Evolutionary conservation across 1,284 basidiomycete genomes (phyloP), one percentile per base, ranked within the genome.

Genomic region (Cryptococcus wingfieldii): DNA sequence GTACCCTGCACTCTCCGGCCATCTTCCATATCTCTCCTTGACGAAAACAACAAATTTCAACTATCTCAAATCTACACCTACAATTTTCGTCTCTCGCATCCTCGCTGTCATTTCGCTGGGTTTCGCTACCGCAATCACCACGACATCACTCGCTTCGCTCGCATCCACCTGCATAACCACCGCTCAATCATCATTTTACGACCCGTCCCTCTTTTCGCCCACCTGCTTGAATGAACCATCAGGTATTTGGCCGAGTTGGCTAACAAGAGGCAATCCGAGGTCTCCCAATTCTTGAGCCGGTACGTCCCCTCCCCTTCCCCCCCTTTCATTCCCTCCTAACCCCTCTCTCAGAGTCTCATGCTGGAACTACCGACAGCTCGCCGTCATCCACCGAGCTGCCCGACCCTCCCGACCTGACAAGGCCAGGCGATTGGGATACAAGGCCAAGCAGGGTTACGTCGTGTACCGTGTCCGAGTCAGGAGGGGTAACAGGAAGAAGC

Each of bases 371-470:
- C 89, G 93, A 70, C 95, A 99, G 79, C 82, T 98, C 74, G 94
- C 96, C 72, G 92, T 99, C 67, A 91, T 98, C 77, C 94, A 98
- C 84, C 90, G 95, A 65, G 94, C 94, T 55, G 92, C 93, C 64
- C 90, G 95, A 62, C 95, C 95, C 56, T 98, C 95, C 55, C 90
- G 96, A 77, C 96, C 94, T 56, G 95, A 98, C 84, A 98, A 98
- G 85, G 95, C 95, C 66, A 90, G 95, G 79, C 89, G 94, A 69
- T 83, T 99, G 62, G 95, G 95, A 56, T 99, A 98, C 87, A 98
- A 97, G 82, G 91, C 96, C 78, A 98, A 98, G 86, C 96, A 99
- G 81, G 96, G 96, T 72, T 99, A 92, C 79, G 89, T 98, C 62
- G 81, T 99, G 81, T 98, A 98, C 84, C 92, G 96, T 70, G 83